These are phyloP conservation scores for Pharnaceum exiguum DNA, from an alignment of 148 eudicot genomes.

Conservation along the genomic window DNA sequence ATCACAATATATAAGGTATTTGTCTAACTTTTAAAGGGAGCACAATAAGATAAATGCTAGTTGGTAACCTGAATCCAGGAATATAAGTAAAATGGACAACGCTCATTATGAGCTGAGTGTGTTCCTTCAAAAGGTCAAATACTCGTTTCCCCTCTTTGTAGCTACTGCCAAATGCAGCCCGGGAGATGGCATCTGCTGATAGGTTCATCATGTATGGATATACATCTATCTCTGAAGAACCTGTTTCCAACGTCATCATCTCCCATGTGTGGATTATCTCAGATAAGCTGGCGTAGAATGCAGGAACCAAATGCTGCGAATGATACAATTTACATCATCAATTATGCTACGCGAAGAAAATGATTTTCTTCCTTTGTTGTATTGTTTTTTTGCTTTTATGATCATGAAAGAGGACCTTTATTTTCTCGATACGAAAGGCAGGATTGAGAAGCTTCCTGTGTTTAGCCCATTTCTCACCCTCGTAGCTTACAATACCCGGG, in stretches of 20 bases:
- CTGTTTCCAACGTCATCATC: background rate
- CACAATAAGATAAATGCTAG: background rate
- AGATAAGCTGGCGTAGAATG: constrained; percentile 14
- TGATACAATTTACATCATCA: background rate
- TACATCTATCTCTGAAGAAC: constrained; percentile 20
- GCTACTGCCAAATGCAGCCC: constrained; percentile 31
- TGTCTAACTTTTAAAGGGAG: background rate
- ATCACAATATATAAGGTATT: no score
- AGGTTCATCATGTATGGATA: constrained; percentile 22
- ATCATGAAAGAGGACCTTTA: constrained; percentile 13
- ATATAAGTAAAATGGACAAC: constrained; percentile 7
- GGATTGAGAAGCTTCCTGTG: constrained; percentile 30
- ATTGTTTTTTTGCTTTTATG: background rate
- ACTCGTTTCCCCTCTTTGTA: constrained; percentile 21
- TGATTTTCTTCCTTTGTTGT: no score
- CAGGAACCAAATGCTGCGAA: constrained; percentile 25
- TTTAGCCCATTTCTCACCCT: constrained; percentile 32
- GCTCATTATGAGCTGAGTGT: constrained; percentile 3
- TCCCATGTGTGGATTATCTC: constrained; percentile 24
- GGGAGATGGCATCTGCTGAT: constrained; percentile 24
- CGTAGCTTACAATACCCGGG: constrained; percentile 19
- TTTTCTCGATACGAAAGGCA: constrained; percentile 21
- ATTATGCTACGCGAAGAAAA: no score
- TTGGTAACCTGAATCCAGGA: constrained; percentile 17
- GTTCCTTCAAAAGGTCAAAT: constrained; percentile 19